Evolutionary conservation across 192 early-diverging fungal species (phyloP), one percentile per base, ranked within the genome.

Genomic region (Entomortierella lignicola): DNA sequence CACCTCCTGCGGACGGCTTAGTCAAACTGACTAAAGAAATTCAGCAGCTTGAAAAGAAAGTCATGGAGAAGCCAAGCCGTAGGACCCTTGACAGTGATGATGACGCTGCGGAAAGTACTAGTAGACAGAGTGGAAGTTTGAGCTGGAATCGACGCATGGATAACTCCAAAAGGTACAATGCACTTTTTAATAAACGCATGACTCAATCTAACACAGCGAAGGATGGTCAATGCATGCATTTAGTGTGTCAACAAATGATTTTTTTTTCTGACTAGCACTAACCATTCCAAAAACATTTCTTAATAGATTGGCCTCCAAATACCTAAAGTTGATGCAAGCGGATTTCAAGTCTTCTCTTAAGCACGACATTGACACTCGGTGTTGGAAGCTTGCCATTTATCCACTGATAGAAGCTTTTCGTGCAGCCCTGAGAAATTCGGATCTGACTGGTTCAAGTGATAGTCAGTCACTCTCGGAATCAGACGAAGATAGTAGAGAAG

Each of bases 331-430:
- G 21, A 61, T 86, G 30, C 66, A 84, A 12, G 55, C 83, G 3
- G 85, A 87, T 68, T 80, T 82, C 39, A 72, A 77, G 31, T 82
- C 71, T 29, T 82, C 88, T 0, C 51, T 82, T 39, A 89, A 87
- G 71, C 83, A 89, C 48, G 83, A 84, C n/a, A 81, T 89, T 42
- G 85, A 85, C 23, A 71, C 77, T 15, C 63, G 84, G 50, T 89
- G 84, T 48, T 89, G 88, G 88, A 89, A 86, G 62, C 65, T 74
- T 30, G 85, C 83, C 27, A 72, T 87, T 13, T 87, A 89, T 41
- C 79, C 83, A 0, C 53, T 89, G 31, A 84, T 89, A 5, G 86
- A 85, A 11, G 66, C 84, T 20, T 87, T 89, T 37, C 85, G 88
- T 17, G 62, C 73, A 20, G 83, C 86, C 8, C 54, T 89, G 4